Evolutionary conservation across 345 rosid species (phyloP), one percentile per base, ranked within the genome.

Genomic region (Eucalyptus lansdowneana): DNA sequence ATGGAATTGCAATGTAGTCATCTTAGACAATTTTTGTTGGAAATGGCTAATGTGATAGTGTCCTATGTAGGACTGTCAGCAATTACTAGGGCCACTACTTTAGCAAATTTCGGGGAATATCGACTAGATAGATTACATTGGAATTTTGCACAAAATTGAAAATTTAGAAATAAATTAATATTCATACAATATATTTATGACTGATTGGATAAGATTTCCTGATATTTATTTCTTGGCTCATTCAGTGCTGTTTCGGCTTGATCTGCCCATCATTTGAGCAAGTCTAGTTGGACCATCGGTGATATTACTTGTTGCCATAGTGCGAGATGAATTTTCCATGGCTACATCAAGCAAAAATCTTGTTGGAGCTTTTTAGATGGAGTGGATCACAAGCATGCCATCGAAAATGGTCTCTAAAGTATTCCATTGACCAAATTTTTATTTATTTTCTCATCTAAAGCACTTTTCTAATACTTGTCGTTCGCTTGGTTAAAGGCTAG

Each of bases 171-270:
- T 12, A 4, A 54, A 16, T 34, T 69, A 40, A 17, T 9, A 17
- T 34, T 3, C 1, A 0, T 17, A 37, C 4, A 17, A 4, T 69
- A 16, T 5, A 5, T 69, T 5, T 34, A 31, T 6, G 40, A 15
- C 1, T 15, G 5, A 7, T 1, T 9, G 40, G 7, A 17, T 69
- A 34, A 34, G 24, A 8, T 69, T 69, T 3, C 6, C 25, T 4
- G 1, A 34, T 69, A 69, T 69, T 22, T 34, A 17, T 69, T 10
- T 69, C 44, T 69, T 17, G 44, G 44, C 44, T 69, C 21, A 34
- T 31, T 69, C 80, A 9, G 42, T 34, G 13, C 11, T 34, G 24
- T 34, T 19, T 17, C 2, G 12, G 22, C 24, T 2, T 69, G 24
- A 69, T 9, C 44, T 69, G 14, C 25, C 42, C 42, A 40, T 40